Conservation (phyloP, 2,329 filamentous ascomycete species). For the Diaporthe ilicicola region DNA sequence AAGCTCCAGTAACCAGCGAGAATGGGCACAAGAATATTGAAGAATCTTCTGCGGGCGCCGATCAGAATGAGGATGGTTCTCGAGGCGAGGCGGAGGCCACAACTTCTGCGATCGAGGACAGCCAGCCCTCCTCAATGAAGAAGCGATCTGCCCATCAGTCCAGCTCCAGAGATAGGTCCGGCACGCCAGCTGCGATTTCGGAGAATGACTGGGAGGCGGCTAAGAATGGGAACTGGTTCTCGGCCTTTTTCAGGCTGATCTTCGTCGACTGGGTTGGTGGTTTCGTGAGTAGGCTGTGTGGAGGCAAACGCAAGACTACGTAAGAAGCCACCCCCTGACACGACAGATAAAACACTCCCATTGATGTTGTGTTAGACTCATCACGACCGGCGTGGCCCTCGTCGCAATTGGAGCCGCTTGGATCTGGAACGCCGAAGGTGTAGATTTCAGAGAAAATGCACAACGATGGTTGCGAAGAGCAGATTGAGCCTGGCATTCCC, state of each 20-base stretch:
- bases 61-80: neutral
- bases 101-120: constrained; percentile 27
- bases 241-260: constrained; percentile 33
- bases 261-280: constrained; percentile 34
- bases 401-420: constrained; percentile 27
- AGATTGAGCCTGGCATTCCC: neutral
- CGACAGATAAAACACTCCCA: constrained; percentile 21
- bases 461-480: neutral
- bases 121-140: constrained; percentile 27
- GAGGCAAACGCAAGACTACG: constrained; percentile 31
- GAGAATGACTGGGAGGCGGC: constrained; percentile 30
- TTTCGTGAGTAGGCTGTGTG: constrained; percentile 31
- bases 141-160: constrained; percentile 27
- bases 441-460: constrained; percentile 13
- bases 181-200: constrained; percentile 26
- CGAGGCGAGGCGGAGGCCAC: constrained; percentile 10
- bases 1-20: constrained; percentile 3
- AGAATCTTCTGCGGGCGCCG: neutral
- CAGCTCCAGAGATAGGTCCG: constrained; percentile 23
- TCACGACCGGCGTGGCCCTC: constrained; percentile 30
- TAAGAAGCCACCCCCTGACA: constrained; percentile 31
- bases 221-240: constrained; percentile 35
- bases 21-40: constrained; percentile 10
- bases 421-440: constrained; percentile 7
- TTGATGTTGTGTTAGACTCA: constrained; percentile 34